Conservation (phyloP, 2,329 filamentous ascomycete species). For the Fusarium sororula region DNA sequence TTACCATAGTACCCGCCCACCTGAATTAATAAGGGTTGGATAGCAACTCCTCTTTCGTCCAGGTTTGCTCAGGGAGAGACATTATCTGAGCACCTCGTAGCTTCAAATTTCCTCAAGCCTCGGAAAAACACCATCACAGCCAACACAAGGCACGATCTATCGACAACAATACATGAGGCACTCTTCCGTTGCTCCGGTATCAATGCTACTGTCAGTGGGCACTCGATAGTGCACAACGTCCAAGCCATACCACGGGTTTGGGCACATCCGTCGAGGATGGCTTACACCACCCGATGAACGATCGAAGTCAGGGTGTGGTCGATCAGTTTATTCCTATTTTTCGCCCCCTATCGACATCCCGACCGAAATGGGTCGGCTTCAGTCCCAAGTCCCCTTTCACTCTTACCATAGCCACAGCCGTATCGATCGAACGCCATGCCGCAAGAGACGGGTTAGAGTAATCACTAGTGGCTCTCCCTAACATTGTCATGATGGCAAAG, state of each 20-base stretch:
- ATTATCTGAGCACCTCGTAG: background rate
- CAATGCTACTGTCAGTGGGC: background rate
- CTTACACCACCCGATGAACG: background rate
- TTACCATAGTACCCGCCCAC: background rate
- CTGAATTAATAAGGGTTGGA: background rate
- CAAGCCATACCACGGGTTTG: background rate
- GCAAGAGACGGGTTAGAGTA: background rate
- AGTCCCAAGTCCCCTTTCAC: background rate
- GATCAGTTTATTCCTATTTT: background rate
- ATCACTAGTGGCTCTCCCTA: background rate
- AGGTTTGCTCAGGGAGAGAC: background rate
- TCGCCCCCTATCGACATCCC: background rate
- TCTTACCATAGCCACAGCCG: background rate
- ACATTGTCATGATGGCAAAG: background rate
- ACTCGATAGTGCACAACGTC: background rate
- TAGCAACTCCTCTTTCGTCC: background rate
- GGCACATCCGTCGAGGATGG: background rate
- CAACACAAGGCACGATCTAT: background rate
- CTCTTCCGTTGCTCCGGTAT: background rate
- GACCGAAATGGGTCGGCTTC: slow-evolving; percentile 8
- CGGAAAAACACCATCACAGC: background rate
- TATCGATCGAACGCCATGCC: slow-evolving; percentile 4
- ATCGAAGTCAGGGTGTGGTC: background rate
- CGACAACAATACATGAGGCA: background rate
- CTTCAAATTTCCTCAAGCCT: background rate